Evolutionary conservation across 306 rosid species (phyloP).

Genomic region (Lotus japonicus): DNA sequence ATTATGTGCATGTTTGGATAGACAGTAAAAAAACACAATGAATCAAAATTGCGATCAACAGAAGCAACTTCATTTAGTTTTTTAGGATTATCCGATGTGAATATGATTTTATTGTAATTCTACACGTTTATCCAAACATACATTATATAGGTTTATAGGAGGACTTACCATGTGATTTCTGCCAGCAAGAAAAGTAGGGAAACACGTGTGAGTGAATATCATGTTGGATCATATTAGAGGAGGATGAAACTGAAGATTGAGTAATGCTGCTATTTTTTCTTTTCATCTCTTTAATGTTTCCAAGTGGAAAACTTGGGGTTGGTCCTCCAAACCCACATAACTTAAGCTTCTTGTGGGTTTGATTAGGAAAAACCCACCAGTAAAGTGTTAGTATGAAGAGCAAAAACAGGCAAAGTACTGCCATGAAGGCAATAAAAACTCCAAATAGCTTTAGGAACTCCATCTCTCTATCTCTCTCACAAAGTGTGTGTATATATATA

Average conservation of each 20-base stretch:
- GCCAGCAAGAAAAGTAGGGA: conserved; percentile 73
- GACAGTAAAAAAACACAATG: too few species aligned
- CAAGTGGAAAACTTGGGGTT: conserved; percentile 65
- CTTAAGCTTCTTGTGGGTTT: conserved; percentile 38
- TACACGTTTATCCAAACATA: too few species aligned
- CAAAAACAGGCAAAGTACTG: conserved; percentile 16
- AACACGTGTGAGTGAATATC: conserved; percentile 67
- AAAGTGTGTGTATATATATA: not conserved
- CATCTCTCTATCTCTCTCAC: conserved; percentile 9
- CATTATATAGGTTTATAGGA: too few species aligned
- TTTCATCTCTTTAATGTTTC: conserved; percentile 63
- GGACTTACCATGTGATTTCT: conserved; percentile 50
- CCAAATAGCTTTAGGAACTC: conserved; percentile 21
- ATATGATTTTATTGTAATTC: too few species aligned
- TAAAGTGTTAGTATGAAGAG: conserved; percentile 26
- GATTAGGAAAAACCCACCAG: conserved; percentile 59
- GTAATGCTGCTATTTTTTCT: conserved; percentile 17
- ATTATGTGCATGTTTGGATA: too few species aligned
- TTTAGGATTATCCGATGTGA: too few species aligned
- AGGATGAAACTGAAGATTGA: conserved; percentile 3
- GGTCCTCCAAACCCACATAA: conserved; percentile 66
- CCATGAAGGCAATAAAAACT: conserved; percentile 7
- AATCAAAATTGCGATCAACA: too few species aligned
- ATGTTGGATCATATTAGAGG: conserved; percentile 34
- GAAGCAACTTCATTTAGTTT: too few species aligned